Conservation (phyloP, 2,329 filamentous ascomycete genomes). For the Penicillium sp. region DNA sequence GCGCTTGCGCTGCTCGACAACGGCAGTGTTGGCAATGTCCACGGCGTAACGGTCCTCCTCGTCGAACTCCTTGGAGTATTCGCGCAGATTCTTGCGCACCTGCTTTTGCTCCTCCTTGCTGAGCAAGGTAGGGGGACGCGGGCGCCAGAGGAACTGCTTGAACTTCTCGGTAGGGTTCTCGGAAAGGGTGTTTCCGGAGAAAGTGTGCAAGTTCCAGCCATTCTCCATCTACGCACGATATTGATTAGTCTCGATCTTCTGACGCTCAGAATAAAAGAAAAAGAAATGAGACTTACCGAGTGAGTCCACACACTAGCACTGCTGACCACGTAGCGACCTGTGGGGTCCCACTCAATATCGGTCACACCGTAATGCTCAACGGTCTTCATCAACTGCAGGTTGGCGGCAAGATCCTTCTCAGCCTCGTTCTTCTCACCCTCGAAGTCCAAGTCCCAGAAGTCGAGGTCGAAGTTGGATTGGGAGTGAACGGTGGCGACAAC, state of each 20-base stretch:
- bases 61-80: slow-evolving; percentile 94
- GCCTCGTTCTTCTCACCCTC: slow-evolving; percentile 93
- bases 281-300: slow-evolving; percentile 63
- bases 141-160: slow-evolving; percentile 96
- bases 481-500: slow-evolving; percentile 92
- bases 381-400: slow-evolving; percentile 91
- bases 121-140: slow-evolving; percentile 86
- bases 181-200: slow-evolving; percentile 83
- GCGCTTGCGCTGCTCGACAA: slow-evolving; percentile 82
- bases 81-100: slow-evolving; percentile 96
- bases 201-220: slow-evolving; percentile 97
- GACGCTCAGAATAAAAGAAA: slow-evolving; percentile 9
- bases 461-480: slow-evolving; percentile 89
- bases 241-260: slow-evolving; percentile 29
- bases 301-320: slow-evolving; percentile 97
- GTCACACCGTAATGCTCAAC: slow-evolving; percentile 97
- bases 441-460: slow-evolving; percentile 97
- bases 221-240: slow-evolving; percentile 80
- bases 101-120: slow-evolving; percentile 96
- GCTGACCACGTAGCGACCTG: slow-evolving; percentile 89
- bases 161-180: slow-evolving; percentile 96
- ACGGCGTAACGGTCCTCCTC: slow-evolving; percentile 93
- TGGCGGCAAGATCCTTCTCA: slow-evolving; percentile 92
- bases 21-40: slow-evolving; percentile 89
- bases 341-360: slow-evolving; percentile 97